These are phyloP conservation scores for Xerophyta viscosa DNA, from an alignment of 106 monocot genomes.

Conservation along the genomic window DNA sequence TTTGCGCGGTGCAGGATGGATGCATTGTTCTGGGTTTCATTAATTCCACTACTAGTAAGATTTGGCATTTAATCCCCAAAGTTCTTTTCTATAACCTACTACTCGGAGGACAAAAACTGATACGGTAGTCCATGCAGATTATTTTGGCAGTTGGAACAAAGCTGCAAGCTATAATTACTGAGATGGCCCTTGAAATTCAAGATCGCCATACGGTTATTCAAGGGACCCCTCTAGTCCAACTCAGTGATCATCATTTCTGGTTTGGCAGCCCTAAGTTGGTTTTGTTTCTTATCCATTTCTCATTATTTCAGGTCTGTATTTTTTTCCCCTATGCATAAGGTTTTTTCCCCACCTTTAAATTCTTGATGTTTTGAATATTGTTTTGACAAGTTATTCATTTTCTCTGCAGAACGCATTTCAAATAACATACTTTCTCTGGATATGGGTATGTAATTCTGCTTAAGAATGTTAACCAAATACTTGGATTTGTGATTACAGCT, in stretches of 20 bases:
- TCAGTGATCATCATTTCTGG: conserved; percentile 69
- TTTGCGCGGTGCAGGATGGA: too few species aligned
- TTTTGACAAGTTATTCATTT: conserved; percentile 3
- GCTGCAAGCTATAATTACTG: conserved; percentile 64
- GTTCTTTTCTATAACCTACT: conserved; percentile 69
- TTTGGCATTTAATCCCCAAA: too few species aligned
- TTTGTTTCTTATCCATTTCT: conserved; percentile 61
- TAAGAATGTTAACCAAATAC: background rate
- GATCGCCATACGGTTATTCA: conserved; percentile 63
- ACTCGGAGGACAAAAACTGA: conserved; percentile 17
- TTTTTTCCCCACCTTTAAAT: too few species aligned
- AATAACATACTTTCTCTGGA: conserved; percentile 77
- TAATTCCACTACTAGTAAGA: too few species aligned
- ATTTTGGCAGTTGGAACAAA: conserved; percentile 66
- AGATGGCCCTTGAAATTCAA: conserved; percentile 75
- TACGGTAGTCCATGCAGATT: conserved; percentile 25
- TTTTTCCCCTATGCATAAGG: too few species aligned
- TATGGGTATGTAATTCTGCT: conserved; percentile 50
- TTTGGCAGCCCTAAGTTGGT: conserved; percentile 42
- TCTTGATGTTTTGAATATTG: too few species aligned
- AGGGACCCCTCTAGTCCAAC: conserved; percentile 72
- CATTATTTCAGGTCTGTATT: conserved; percentile 70
- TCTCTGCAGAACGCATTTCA: conserved; percentile 83
- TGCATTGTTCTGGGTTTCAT: too few species aligned
- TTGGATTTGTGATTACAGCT: too few species aligned